A percentile compares a stretch with the other conserved stretches of the same genome.
These are phyloP conservation scores for Inga leiocalycina DNA, from an alignment of 306 rosid genomes.

Conservation along the genomic window DNA sequence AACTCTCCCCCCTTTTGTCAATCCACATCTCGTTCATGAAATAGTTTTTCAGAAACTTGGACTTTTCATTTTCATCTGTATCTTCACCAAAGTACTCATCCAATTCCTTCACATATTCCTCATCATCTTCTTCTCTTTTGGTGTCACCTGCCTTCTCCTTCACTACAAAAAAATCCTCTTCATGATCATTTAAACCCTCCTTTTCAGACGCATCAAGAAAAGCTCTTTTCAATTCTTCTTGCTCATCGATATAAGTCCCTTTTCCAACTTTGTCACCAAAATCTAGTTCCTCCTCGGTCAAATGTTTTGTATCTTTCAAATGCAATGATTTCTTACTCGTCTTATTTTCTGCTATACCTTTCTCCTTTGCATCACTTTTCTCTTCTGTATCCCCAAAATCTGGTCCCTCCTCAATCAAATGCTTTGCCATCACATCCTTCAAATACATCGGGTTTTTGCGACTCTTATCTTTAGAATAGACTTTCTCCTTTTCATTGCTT, in stretches of 20 bases:
- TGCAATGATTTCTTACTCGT: slow-evolving; percentile 43
- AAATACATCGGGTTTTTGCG: slow-evolving; percentile 47
- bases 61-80: slow-evolving; percentile 48
- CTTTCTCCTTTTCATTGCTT: slow-evolving; percentile 24
- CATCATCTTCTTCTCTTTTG: slow-evolving; percentile 37
- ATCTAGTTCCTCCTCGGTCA: slow-evolving; percentile 53
- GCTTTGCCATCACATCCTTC: slow-evolving; percentile 63
- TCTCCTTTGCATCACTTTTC: slow-evolving; percentile 26
- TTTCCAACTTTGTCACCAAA: slow-evolving; percentile 35
- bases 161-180: slow-evolving; percentile 52
- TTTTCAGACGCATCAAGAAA: slow-evolving; percentile 57
- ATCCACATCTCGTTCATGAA: slow-evolving; percentile 74
- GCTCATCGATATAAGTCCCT: slow-evolving; percentile 64
- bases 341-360: slow-evolving; percentile 17
- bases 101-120: slow-evolving; percentile 55
- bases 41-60: slow-evolving; percentile 57
- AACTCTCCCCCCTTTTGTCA: slow-evolving; percentile 39
- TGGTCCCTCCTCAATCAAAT: slow-evolving; percentile 57
- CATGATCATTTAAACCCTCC: slow-evolving; percentile 51
- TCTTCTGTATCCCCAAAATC: slow-evolving; percentile 44
- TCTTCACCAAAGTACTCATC: slow-evolving; percentile 70
- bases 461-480: slow-evolving; percentile 8
- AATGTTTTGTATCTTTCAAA: slow-evolving; percentile 59
- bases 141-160: slow-evolving; percentile 45
- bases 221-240: slow-evolving; percentile 64